phyloP scores from a whole-genome alignment of 208 protist genomes.

The Histomonas meleagridis region DNA sequence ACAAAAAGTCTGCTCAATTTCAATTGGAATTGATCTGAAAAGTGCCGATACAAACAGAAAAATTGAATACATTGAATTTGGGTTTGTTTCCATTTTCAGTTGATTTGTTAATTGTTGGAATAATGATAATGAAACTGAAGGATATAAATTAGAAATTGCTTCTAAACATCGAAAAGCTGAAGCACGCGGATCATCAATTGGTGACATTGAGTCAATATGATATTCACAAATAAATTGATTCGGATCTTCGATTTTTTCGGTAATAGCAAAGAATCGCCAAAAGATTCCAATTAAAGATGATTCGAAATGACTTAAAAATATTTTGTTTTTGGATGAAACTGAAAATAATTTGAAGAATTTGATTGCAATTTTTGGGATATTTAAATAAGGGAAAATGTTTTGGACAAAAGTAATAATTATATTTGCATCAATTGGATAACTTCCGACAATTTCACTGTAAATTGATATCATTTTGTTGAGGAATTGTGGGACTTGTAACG shows the following conservation, averaged over 20 bases:
- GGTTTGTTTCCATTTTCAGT: not conserved
- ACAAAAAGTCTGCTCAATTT: not conserved
- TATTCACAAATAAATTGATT: not conserved
- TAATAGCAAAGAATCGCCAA: not conserved
- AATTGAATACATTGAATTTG: not conserved
- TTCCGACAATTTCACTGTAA: no score
- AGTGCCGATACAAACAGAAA: not conserved
- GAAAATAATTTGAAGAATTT: not conserved
- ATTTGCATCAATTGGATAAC: no score
- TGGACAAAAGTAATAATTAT: no score
- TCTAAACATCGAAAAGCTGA: not conserved
- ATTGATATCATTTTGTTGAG: no score
- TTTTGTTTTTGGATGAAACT: not conserved
- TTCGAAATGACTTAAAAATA: not conserved
- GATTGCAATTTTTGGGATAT: not conserved
- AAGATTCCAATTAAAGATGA: not conserved
- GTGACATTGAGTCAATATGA: not conserved
- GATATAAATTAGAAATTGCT: not conserved
- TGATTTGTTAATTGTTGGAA: not conserved
- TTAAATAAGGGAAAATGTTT: no score
- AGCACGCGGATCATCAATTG: not conserved
- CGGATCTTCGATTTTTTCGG: not conserved
- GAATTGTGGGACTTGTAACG: no score
- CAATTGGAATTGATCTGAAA: not conserved
- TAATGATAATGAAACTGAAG: not conserved